Evolutionary conservation across 305 asterid genomes (phyloP).

Genomic region (Fraxinus xanthoxyloides): DNA sequence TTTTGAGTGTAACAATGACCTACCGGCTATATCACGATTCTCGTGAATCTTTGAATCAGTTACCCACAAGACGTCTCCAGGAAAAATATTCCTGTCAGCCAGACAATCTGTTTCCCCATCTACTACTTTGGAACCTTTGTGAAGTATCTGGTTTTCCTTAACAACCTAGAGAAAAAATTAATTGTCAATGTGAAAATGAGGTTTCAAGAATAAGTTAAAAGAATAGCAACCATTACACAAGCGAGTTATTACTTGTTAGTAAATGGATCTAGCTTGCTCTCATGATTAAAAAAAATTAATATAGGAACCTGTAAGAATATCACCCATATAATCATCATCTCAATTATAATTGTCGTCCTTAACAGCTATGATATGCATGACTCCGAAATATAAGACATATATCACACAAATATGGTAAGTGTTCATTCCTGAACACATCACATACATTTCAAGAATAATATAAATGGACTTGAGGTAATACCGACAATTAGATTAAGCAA

Average conservation of each 20-base stretch:
- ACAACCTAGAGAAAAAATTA: slow-evolving; percentile 59
- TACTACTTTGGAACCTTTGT: slow-evolving; percentile 70
- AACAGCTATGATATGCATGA: neutral
- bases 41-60: slow-evolving; percentile 92
- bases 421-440: neutral
- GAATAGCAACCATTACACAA: neutral
- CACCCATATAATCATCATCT: neutral
- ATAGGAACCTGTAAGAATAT: neutral
- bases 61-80: slow-evolving; percentile 96
- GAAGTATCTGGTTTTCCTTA: slow-evolving; percentile 94
- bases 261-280: neutral
- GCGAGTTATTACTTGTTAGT: neutral
- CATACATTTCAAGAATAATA: neutral
- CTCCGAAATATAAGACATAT: neutral
- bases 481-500: neutral
- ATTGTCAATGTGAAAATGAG: neutral
- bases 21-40: slow-evolving; percentile 99
- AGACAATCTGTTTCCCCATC: slow-evolving; percentile 78
- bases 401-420: neutral
- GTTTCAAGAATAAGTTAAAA: neutral
- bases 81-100: slow-evolving; percentile 79
- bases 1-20: slow-evolving; percentile 14
- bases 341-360: neutral
- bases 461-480: neutral
- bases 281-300: neutral